These are phyloP conservation scores for Boletellus emodensis DNA, from an alignment of 768 basidiomycete genomes.

Conservation along the genomic window DNA sequence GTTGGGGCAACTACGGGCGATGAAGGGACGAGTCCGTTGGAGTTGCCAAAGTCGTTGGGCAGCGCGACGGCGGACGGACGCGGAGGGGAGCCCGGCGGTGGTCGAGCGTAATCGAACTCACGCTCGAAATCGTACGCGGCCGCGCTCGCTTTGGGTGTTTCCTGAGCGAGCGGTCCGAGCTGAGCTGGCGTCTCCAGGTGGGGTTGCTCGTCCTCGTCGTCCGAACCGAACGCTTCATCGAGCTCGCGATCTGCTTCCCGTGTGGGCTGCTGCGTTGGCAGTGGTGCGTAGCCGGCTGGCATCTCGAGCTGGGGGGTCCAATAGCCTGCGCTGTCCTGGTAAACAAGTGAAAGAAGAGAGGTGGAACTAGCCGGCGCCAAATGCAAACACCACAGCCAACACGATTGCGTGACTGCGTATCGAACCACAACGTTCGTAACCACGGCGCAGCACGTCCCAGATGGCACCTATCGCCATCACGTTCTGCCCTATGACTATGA, in stretches of 20 bases:
- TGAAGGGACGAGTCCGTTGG: constrained; percentile 60
- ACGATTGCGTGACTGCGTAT: background rate
- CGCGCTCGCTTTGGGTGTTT: constrained; percentile 2
- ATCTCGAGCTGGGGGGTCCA: constrained; percentile 24
- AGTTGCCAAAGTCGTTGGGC: constrained; percentile 69
- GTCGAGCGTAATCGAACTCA: constrained; percentile 61
- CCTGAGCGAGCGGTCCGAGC: constrained; percentile 19
- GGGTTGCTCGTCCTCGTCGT: constrained; percentile 40
- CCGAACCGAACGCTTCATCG: constrained; percentile 70
- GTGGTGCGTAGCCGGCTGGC: constrained; percentile 49
- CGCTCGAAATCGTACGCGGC: constrained; percentile 76
- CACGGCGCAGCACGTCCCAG: too few species aligned
- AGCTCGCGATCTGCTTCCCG: constrained; percentile 56
- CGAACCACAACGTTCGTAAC: too few species aligned
- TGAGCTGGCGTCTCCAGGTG: constrained; percentile 31
- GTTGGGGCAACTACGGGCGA: constrained; percentile 35
- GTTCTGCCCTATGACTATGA: too few species aligned
- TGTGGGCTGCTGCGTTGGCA: constrained; percentile 46
- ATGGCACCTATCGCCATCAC: too few species aligned
- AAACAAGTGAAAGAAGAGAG: background rate
- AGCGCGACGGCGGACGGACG: constrained; percentile 50
- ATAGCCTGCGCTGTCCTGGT: background rate
- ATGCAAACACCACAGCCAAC: background rate
- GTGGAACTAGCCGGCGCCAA: background rate
- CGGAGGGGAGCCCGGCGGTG: constrained; percentile 80